phyloP scores from a whole-genome alignment of 1,139 yeast species.

The Scheffersomyces stambukii region DNA sequence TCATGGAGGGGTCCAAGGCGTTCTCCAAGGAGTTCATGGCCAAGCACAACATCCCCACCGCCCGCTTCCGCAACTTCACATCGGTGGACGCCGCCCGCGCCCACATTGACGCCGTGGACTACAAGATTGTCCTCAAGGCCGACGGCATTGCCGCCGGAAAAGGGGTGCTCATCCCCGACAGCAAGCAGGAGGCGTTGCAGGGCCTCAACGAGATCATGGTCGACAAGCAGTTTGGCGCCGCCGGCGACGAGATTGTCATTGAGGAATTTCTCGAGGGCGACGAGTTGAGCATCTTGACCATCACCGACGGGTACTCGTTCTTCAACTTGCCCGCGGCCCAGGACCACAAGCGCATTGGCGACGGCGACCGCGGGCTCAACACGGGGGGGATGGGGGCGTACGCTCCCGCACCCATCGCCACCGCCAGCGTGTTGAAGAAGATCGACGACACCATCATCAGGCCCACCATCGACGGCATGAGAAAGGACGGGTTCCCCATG shows the following conservation, averaged over 20 bases:
- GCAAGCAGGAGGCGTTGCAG: slow-evolving; percentile 75
- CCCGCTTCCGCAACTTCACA: slow-evolving; percentile 78
- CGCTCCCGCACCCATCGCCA: slow-evolving; percentile 94
- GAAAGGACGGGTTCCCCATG: slow-evolving; percentile 93
- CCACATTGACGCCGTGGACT: slow-evolving; percentile 62
- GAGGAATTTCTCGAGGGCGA: slow-evolving; percentile 97
- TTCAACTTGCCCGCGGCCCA: slow-evolving; percentile 95
- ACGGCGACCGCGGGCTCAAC: slow-evolving; percentile 89
- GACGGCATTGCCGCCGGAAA: slow-evolving; percentile 99
- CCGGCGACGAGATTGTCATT: slow-evolving; percentile 95
- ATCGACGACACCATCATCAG: slow-evolving; percentile 72
- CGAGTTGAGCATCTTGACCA: slow-evolving; percentile 87
- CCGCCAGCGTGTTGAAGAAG: slow-evolving; percentile 60
- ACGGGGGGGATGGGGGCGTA: slow-evolving; percentile 99
- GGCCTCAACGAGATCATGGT: slow-evolving; percentile 91
- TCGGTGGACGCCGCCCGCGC: slow-evolving; percentile 68
- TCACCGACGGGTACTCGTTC: slow-evolving; percentile 91
- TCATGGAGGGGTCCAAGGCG: slow-evolving; percentile 96
- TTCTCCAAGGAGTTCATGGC: slow-evolving; percentile 94
- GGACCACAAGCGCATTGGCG: slow-evolving; percentile 94
- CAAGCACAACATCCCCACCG: slow-evolving; percentile 89
- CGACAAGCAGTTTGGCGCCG: slow-evolving; percentile 81
- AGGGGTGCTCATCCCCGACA: slow-evolving; percentile 90
- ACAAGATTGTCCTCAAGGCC: slow-evolving; percentile 89
- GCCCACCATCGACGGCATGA: slow-evolving; percentile 96